Conservation (phyloP, 208 protist species). For the Leishmania martiniquensis region DNA sequence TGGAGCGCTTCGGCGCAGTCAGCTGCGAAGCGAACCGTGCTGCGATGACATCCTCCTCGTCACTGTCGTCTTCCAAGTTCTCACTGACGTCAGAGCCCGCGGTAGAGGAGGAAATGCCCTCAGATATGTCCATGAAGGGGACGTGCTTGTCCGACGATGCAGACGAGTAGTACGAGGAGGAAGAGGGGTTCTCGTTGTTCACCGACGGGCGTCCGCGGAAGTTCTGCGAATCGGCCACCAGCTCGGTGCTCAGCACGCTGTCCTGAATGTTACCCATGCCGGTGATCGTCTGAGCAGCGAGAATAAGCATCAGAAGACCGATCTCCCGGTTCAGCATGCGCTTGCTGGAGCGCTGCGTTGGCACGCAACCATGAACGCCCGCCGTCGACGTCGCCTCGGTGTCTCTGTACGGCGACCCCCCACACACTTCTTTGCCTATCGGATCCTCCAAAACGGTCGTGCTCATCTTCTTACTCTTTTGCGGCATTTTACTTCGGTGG, state of each 20-base stretch:
- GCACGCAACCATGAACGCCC: background rate
- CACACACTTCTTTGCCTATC: background rate
- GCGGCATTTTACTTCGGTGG: background rate
- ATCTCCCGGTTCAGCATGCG: constrained; percentile 47
- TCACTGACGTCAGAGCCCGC: constrained; percentile 37
- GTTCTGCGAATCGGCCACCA: constrained; percentile 45
- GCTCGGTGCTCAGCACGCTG: constrained; percentile 65
- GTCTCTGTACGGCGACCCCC: background rate
- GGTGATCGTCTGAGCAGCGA: constrained; percentile 53
- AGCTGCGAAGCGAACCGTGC: constrained; percentile 11
- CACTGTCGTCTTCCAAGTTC: constrained; percentile 32
- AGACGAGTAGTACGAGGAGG: constrained; percentile 36
- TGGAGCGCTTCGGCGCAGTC: constrained; percentile 6
- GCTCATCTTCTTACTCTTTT: constrained; percentile 8
- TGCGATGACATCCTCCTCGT: constrained; percentile 36
- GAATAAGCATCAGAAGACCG: constrained; percentile 51
- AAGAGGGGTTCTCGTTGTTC: constrained; percentile 29
- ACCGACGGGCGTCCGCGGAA: constrained; percentile 35
- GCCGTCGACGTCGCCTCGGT: background rate
- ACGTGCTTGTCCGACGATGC: constrained; percentile 26
- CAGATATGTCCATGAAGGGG: constrained; percentile 41
- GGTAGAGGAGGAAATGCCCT: constrained; percentile 47
- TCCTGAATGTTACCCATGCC: constrained; percentile 34
- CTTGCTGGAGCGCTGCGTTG: constrained; percentile 24
- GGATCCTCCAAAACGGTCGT: constrained; percentile 8